Evolutionary conservation across 306 rosid genomes (phyloP).

Genomic region (Quercus alba): DNA sequence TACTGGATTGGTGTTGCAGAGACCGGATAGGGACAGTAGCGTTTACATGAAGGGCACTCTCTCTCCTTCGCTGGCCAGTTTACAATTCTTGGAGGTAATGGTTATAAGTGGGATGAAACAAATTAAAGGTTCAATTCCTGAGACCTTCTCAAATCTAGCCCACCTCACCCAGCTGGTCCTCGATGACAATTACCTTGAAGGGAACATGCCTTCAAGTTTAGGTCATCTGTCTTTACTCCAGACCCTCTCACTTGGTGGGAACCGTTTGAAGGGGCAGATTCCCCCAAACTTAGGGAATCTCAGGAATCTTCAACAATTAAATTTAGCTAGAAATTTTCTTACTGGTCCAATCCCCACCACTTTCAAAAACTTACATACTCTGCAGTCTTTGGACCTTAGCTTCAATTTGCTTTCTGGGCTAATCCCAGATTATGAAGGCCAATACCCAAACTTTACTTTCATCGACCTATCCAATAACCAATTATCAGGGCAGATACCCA

Average conservation of each 20-base stretch:
- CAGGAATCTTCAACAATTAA: conserved; percentile 55
- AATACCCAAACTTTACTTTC: conserved; percentile 46
- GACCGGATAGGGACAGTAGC: conserved; percentile 44
- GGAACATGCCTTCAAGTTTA: conserved; percentile 75
- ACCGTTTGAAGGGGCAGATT: conserved; percentile 69
- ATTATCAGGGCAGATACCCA: conserved; percentile 63
- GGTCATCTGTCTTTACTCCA: conserved; percentile 66
- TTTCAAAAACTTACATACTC: conserved; percentile 40
- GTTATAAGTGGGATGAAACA: conserved; percentile 75
- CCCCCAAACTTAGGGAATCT: conserved; percentile 68
- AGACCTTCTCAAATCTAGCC: conserved; percentile 59
- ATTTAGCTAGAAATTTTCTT: conserved; percentile 63
- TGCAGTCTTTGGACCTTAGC: conserved; percentile 82
- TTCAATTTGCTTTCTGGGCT: conserved; percentile 60
- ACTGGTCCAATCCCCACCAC: conserved; percentile 64
- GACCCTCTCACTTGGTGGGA: conserved; percentile 65
- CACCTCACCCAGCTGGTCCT: conserved; percentile 68
- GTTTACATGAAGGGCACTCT: conserved; percentile 80
- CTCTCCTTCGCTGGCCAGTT: conserved; percentile 67
- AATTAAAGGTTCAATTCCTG: conserved; percentile 76
- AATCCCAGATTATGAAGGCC: conserved; percentile 66
- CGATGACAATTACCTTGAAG: conserved; percentile 74
- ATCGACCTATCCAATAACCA: conserved; percentile 78
- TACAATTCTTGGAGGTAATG: conserved; percentile 81
- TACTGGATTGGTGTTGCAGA: conserved; percentile 69